A percentile compares a stretch with the other conserved stretches of the same genome.
Evolutionary conservation across 192 early-diverging fungal genomes (phyloP).

Genomic region (Gryganskiella cystojenkinii): DNA sequence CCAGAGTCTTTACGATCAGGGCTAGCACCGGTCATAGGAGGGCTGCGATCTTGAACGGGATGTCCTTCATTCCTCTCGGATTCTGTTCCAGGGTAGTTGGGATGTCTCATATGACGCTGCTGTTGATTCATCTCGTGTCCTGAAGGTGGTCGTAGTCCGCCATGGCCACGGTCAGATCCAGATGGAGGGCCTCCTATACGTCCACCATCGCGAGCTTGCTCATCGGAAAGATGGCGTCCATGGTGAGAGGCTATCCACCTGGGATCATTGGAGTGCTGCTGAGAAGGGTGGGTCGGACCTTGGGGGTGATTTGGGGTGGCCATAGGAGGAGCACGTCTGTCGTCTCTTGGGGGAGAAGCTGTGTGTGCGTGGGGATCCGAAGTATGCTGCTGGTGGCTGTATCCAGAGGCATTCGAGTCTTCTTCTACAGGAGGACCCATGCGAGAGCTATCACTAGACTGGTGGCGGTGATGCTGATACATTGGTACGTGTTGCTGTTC

Average conservation of each 20-base stretch:
- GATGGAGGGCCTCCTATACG: constrained; percentile 4
- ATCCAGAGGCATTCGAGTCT: constrained; percentile 1
- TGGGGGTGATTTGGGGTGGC: background rate
- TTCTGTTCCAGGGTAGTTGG: background rate
- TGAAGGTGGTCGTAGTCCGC: background rate
- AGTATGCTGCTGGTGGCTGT: constrained; percentile 11
- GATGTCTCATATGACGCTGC: background rate
- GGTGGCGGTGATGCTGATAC: constrained; percentile 46
- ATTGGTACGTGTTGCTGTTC: constrained; percentile 8
- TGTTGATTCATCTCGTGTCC: constrained; percentile 2
- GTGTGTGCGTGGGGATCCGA: constrained; percentile 30
- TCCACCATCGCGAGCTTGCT: constrained; percentile 14
- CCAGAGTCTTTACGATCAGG: constrained; percentile 16
- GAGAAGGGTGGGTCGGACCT: background rate
- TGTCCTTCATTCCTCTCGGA: background rate
- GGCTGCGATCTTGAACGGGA: background rate
- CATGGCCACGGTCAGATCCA: constrained; percentile 1
- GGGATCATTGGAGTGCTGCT: constrained; percentile 17
- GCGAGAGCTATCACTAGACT: constrained; percentile 25
- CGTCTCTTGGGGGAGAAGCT: constrained; percentile 45
- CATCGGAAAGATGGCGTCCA: constrained; percentile 37
- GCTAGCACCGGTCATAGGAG: background rate
- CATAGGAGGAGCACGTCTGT: constrained; percentile 14
- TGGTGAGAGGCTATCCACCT: constrained; percentile 15
- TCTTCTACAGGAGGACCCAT: constrained; percentile 28